Base-by-base conservation (phyloP, 768 basidiomycete genomes). In the Candolleomyces efflorescens region DNA sequence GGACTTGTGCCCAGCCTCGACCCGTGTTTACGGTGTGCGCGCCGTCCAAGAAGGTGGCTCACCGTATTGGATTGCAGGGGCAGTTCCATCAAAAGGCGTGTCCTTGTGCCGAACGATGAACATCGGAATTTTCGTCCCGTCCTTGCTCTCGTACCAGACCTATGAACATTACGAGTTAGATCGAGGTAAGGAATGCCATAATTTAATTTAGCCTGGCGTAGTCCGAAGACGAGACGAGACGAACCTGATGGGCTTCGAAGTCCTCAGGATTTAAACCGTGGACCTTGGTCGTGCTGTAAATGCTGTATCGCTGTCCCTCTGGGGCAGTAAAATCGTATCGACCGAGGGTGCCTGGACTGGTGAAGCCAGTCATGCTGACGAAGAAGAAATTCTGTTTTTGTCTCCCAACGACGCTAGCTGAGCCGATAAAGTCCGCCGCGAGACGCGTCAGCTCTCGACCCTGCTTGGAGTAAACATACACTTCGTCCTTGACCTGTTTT, bases 71-170 rank as follows among this genome's bases (percentile, higher is more conserved):
- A 92, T 74, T 0, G 82, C 86, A 15, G 91, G 83, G 0, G 90
- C 89, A 0, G 85, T 86, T 15, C 90, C 90, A 59, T 92, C 87
- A 43, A 82, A 76, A 59, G 78, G 73, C 3, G 87, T 89, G 38
- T 76, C 79, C 68, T 87, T 86, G 67, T 89, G 89, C 48, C 84
- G 80, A 20, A 92, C 87, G 60, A 94, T 79, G 65, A 92, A 93
- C 91, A 94, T 92, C 1, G 92, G 92, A 37, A 94, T 75, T 54
- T 78, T 80, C 5, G 89, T 92, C 1, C 89, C 89, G 65, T 93
- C 92, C 68, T 87, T 89, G 70, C 84, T 85, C 18, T 76, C 68
- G 64, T 86, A 93, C 86, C 91, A 94, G 18, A 91, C 87, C 81
- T 84, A 58, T 32, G 24, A 15, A 15, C 53, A 27, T 27, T 17